phyloP scores from a whole-genome alignment of 352 stramenopile genomes.

The Phytophthora citricola region DNA sequence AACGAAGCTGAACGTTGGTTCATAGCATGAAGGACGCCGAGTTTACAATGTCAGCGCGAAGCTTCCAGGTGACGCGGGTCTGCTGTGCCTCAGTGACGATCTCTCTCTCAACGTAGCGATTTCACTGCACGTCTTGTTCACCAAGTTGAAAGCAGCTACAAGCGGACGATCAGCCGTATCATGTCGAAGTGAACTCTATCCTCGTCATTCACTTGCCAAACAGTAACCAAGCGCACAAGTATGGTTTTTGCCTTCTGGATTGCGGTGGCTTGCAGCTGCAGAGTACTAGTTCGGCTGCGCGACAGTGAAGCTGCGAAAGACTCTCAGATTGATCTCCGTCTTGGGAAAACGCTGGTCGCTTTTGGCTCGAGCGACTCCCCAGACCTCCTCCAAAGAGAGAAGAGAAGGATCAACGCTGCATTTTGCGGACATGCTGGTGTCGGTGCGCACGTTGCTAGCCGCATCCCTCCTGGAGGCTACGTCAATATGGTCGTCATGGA shows the following conservation, averaged over 20 bases:
- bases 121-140: constrained; percentile 6
- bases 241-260: constrained; percentile 9
- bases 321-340: not conserved
- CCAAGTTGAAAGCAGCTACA: constrained; percentile 9
- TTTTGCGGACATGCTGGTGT: not conserved
- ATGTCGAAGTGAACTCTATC: not conserved
- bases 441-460: not conserved
- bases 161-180: constrained; percentile 2
- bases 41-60: not conserved
- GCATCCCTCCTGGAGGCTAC: not conserved
- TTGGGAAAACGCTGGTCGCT: not conserved
- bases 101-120: constrained; percentile 10
- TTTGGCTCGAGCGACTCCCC: not conserved
- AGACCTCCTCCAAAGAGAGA: constrained; percentile 1
- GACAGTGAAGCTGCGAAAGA: not conserved
- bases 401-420: not conserved
- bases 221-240: not conserved
- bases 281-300: not conserved
- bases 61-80: not conserved
- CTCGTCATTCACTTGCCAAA: constrained; percentile 4
- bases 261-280: constrained; percentile 1
- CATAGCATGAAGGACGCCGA: no score
- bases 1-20: not conserved
- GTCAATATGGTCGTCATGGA: constrained; percentile 13
- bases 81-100: not conserved